phyloP scores from a whole-genome alignment of 1,139 yeast species.

The Diutina rugosa region DNA sequence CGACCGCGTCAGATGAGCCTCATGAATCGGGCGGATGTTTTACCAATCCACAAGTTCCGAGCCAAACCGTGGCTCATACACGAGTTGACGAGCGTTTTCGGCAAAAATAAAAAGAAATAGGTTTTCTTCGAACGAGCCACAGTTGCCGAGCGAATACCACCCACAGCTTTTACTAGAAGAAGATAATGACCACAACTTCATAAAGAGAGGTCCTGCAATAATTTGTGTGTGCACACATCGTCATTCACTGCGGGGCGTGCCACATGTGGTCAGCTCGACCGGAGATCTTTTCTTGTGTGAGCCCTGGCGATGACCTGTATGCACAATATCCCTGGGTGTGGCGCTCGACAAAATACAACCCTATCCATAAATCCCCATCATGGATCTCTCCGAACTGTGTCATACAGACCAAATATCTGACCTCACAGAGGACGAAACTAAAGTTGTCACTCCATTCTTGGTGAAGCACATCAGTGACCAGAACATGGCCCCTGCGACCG shows the following conservation, averaged over 20 bases:
- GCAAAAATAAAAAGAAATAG: neutral
- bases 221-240: neutral
- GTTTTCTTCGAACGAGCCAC: neutral
- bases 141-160: neutral
- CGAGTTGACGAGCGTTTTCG: neutral
- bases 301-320: neutral
- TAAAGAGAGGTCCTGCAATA: neutral
- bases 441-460: conserved; percentile 33
- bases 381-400: conserved; percentile 1
- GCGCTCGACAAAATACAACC: neutral
- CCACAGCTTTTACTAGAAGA: neutral
- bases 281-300: neutral
- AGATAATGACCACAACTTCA: neutral
- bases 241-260: neutral
- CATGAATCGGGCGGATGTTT: neutral
- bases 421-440: conserved; percentile 8
- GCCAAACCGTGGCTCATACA: neutral
- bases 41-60: neutral
- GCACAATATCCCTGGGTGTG: neutral
- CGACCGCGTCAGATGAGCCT: neutral
- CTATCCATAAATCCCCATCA: neutral
- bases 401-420: neutral
- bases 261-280: neutral
- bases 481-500: conserved; percentile 7
- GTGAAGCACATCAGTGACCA: conserved; percentile 30